Evolutionary conservation across 495 filamentous ascomycete species (phyloP).

Genomic region (Hyaloscypha hepaticicola): DNA sequence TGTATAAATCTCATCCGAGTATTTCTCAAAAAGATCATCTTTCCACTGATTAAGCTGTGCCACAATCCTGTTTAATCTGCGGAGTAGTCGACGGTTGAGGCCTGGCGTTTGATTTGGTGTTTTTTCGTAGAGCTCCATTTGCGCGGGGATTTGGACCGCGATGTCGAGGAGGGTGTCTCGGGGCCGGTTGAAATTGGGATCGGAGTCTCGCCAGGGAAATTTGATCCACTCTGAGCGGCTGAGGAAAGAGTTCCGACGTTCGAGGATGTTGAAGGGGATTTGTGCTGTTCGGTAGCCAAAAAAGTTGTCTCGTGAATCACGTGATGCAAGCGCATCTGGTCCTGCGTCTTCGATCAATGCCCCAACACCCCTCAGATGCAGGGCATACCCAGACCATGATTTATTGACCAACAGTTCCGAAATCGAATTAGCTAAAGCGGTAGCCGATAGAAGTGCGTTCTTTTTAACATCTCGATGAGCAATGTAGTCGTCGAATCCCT

Average conservation of each 20-base stretch:
- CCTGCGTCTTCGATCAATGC: slow-evolving; percentile 19
- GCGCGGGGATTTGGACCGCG: slow-evolving; percentile 6
- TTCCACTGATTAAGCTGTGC: slow-evolving; percentile 6
- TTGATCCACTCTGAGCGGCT: slow-evolving; percentile 12
- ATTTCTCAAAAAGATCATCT: slow-evolving; percentile 1
- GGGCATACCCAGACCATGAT: slow-evolving; percentile 17
- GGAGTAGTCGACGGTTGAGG: background rate
- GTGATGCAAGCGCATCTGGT: background rate
- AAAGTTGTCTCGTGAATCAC: slow-evolving; percentile 3
- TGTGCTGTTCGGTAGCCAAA: slow-evolving; percentile 12
- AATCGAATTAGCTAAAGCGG: slow-evolving; percentile 12
- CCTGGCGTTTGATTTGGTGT: background rate
- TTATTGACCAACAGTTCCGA: slow-evolving; percentile 19
- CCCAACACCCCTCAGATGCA: slow-evolving; percentile 18
- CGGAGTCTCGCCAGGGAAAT: slow-evolving; percentile 1
- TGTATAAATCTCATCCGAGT: background rate
- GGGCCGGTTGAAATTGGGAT: background rate
- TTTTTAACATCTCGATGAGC: background rate
- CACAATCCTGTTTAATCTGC: slow-evolving; percentile 3
- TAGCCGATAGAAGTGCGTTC: slow-evolving; percentile 5
- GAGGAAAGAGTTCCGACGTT: slow-evolving; percentile 6
- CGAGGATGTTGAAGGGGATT: slow-evolving; percentile 6
- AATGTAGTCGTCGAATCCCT: slow-evolving; percentile 19
- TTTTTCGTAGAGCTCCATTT: slow-evolving; percentile 17
- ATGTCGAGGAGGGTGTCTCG: slow-evolving; percentile 12